phyloP scores from a whole-genome alignment of 1,284 basidiomycete species.

The Leccinum pseudoinsigne region DNA sequence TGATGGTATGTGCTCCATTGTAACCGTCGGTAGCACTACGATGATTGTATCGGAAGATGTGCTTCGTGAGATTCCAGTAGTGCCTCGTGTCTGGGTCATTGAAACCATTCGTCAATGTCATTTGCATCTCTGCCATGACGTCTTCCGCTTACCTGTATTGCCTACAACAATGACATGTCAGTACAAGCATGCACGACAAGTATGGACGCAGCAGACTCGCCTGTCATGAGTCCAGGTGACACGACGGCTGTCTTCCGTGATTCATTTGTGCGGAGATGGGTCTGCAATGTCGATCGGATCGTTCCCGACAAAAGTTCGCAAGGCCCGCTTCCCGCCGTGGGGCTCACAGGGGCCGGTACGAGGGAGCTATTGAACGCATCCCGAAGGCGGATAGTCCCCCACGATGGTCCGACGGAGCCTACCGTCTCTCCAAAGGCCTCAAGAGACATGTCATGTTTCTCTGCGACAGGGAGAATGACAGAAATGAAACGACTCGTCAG shows the following conservation, averaged over 20 bases:
- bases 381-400: constrained; percentile 28
- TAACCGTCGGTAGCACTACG: constrained; percentile 32
- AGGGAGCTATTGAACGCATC: constrained; percentile 43
- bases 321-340: constrained; percentile 39
- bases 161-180: constrained; percentile 23
- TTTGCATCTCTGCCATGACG: constrained; percentile 20
- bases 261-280: constrained; percentile 27
- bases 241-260: constrained; percentile 5
- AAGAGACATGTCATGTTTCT: constrained; percentile 41
- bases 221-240: constrained; percentile 29
- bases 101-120: constrained; percentile 22
- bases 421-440: constrained; percentile 41
- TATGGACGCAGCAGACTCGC: constrained; percentile 11
- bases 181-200: neutral
- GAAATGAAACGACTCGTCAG: constrained; percentile 35
- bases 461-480: constrained; percentile 37
- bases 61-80: constrained; percentile 45
- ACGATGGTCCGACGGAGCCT: constrained; percentile 20
- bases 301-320: constrained; percentile 51
- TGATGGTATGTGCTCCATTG: constrained; percentile 53
- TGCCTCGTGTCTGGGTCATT: constrained; percentile 41
- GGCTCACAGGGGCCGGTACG: constrained; percentile 54
- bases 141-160: constrained; percentile 34
- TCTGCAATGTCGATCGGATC: constrained; percentile 39
- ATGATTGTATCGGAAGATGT: constrained; percentile 55